These are phyloP conservation scores for Phalaenopsis hybrid DNA, from an alignment of 116 monocot genomes.

Conservation along the genomic window DNA sequence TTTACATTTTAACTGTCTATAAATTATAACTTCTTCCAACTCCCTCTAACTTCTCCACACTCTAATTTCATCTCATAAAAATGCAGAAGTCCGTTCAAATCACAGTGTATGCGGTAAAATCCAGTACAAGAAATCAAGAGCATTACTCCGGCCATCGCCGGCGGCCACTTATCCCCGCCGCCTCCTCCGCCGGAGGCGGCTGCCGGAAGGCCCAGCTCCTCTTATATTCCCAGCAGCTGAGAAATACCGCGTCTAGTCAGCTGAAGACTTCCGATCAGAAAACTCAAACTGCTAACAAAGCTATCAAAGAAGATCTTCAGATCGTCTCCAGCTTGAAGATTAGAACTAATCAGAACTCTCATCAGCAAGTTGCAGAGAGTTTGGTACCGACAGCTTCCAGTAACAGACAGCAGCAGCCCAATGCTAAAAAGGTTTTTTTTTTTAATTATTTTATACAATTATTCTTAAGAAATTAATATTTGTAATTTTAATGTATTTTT, in stretches of 20 bases:
- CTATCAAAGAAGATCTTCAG: neutral
- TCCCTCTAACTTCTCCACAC: too few relatives aligned
- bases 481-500: neutral
- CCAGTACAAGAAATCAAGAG: neutral
- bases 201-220: conserved; percentile 13
- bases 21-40: too few relatives aligned
- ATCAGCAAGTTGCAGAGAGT: neutral
- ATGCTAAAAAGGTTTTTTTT: neutral
- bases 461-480: too few relatives aligned
- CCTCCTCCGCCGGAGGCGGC: neutral
- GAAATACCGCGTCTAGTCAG: neutral
- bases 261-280: neutral
- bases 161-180: neutral
- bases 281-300: neutral
- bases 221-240: conserved; percentile 3
- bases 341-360: neutral
- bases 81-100: conserved; percentile 5
- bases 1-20: too few relatives aligned
- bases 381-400: neutral
- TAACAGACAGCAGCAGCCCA: too few relatives aligned
- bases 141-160: neutral
- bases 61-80: too few relatives aligned
- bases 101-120: conserved; percentile 1
- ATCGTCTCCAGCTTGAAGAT: neutral
- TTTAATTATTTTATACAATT: too few relatives aligned